These are phyloP conservation scores for Lepraria neglecta DNA, from an alignment of 495 filamentous ascomycete species.

Conservation along the genomic window DNA sequence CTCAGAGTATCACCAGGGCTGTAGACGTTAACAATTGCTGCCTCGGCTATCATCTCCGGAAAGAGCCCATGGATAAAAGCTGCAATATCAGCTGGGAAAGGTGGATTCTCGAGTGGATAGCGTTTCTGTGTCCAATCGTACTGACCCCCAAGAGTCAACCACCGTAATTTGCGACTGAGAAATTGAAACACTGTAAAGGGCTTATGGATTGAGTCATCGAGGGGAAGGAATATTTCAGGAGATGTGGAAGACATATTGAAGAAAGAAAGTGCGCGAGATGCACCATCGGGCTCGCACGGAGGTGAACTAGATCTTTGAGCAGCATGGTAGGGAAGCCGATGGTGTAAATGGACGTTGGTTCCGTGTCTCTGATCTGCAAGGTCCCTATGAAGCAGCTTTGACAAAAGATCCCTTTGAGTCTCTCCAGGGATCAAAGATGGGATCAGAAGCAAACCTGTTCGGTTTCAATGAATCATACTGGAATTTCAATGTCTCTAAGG, in stretches of 20 bases:
- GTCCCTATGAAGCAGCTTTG: constrained; percentile 68
- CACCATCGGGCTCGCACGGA: neutral
- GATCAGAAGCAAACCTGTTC: constrained; percentile 63
- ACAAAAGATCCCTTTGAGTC: constrained; percentile 62
- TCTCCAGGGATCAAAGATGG: constrained; percentile 63
- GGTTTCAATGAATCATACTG: neutral
- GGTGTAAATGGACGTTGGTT: constrained; percentile 84
- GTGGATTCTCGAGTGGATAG: constrained; percentile 63
- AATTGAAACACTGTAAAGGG: constrained; percentile 58
- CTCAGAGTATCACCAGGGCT: constrained; percentile 80
- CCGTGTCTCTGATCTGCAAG: constrained; percentile 65
- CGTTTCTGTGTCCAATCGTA: constrained; percentile 87
- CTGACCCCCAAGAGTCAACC: constrained; percentile 88
- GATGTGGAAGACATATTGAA: constrained; percentile 40
- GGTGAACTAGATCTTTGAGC: neutral
- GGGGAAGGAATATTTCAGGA: constrained; percentile 44
- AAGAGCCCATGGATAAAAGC: constrained; percentile 58
- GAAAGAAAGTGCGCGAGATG: constrained; percentile 37
- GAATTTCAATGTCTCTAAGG: neutral
- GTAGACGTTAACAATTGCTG: constrained; percentile 90
- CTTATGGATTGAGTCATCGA: constrained; percentile 61
- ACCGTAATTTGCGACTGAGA: constrained; percentile 72
- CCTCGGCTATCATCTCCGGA: constrained; percentile 66
- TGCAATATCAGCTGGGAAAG: constrained; percentile 71
- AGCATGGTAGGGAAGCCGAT: constrained; percentile 63